Conservation (phyloP, 192 early-diverging fungal genomes). For the Backusella macrospora region DNA sequence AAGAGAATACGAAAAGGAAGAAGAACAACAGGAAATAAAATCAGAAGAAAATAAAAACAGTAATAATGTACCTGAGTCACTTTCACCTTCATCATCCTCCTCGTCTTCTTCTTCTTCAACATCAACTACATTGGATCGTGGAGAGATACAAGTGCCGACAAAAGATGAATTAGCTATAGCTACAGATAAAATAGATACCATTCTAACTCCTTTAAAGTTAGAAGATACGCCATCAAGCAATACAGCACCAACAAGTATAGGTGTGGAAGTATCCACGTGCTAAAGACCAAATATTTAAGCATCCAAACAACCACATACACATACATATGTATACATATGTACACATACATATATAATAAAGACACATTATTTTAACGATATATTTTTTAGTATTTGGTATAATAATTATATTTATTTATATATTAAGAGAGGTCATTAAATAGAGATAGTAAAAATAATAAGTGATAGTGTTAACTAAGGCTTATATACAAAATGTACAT, state of each 20-base stretch:
- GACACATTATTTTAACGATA: too few relatives aligned
- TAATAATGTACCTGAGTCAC: neutral
- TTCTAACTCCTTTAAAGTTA: neutral
- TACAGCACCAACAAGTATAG: neutral
- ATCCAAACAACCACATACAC: too few relatives aligned
- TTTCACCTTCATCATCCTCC: neutral
- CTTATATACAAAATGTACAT: conserved; percentile 14
- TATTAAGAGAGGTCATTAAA: neutral
- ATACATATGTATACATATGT: too few relatives aligned
- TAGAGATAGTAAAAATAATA: neutral
- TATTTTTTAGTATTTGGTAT: too few relatives aligned
- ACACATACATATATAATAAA: too few relatives aligned
- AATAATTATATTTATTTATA: neutral
- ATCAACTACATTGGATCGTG: neutral
- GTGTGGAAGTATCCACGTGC: neutral
- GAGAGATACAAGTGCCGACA: neutral
- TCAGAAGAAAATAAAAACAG: neutral
- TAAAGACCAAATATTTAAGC: too few relatives aligned
- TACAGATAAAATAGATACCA: neutral
- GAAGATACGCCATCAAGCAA: neutral
- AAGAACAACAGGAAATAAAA: neutral
- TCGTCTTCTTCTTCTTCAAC: conserved; percentile 1
- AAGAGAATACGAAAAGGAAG: neutral
- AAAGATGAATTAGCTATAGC: neutral
- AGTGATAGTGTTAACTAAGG: neutral